These are phyloP conservation scores for Colletotrichum viniferum DNA, from an alignment of 2,329 filamentous ascomycete species.

Conservation along the genomic window DNA sequence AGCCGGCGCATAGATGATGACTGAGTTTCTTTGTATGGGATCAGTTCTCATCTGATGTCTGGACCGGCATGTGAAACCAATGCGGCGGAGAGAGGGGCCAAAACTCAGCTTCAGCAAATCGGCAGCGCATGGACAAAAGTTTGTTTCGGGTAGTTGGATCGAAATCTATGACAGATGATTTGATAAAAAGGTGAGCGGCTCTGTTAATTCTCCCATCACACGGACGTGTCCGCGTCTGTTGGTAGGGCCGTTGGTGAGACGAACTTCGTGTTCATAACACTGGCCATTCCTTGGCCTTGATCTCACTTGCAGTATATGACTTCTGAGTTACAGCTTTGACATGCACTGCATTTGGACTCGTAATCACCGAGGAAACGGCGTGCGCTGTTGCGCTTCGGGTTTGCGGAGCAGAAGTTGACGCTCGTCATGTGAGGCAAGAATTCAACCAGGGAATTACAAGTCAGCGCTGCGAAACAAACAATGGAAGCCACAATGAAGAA, in stretches of 20 bases:
- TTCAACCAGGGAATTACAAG: not conserved
- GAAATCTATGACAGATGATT: not conserved
- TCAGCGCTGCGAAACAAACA: not conserved
- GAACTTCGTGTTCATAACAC: not conserved
- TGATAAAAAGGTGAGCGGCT: not conserved
- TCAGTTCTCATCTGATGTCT: conserved; percentile 11
- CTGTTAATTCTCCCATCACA: not conserved
- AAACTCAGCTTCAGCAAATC: not conserved
- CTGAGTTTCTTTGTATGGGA: conserved; percentile 3
- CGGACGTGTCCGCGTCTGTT: not conserved
- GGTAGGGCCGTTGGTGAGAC: not conserved
- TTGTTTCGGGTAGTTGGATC: not conserved
- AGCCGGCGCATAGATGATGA: conserved; percentile 11
- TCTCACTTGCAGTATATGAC: not conserved
- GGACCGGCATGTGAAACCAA: conserved; percentile 7
- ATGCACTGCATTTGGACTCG: not conserved
- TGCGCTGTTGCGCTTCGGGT: not conserved
- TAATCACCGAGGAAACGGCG: not conserved
- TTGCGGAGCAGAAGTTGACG: not conserved
- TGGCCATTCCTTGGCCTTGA: not conserved
- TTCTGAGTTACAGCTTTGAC: not conserved
- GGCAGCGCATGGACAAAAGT: not conserved
- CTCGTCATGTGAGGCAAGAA: not conserved
- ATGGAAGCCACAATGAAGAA: not conserved
- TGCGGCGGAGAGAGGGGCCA: not conserved